Base-by-base conservation (phyloP, 1,284 basidiomycete species). In the Sanghuangporus weigelae region DNA sequence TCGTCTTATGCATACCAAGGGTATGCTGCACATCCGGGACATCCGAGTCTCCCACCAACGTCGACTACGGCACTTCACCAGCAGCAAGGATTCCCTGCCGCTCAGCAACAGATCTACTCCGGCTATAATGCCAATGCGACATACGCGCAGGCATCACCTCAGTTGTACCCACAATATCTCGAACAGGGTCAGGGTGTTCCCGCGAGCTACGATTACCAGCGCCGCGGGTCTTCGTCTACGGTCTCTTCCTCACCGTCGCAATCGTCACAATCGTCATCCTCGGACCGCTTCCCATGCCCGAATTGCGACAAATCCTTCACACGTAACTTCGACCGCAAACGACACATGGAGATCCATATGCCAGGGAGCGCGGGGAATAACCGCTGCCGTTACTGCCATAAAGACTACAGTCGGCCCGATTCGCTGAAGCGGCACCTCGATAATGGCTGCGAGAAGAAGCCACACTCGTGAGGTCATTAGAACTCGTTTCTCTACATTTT, bases 311-410 rank as follows among this genome's bases (percentile, higher is more conserved):
- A 87, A 73, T 86, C 87, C 19, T 92, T 92, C 73, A 88, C 86
- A 44, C 83, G 89, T 63, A 81, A 86, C 63, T 88, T 91, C 73
- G 89, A 92, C 73, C 82, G 87, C 68, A 89, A 90, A 75, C 81
- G 89, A 65, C 89, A 92, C 75, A 82, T 84, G 67, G 87, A 90
- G 74, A 88, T 85, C n/a, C 86, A 89, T 69, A 87, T 90, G 69
- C 77, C 83, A 59, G 70, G 82, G 31, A 78, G 79, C 19, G 84
- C 85, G 50, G 78, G 84, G 61, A 74, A 81, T 63, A 87, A 91
- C 71, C 79, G 78, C 59, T 91, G 89, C 74, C 80, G 79, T 35
- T 84, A 78, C 71, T 92, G 89, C 74, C 78, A 80, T 67, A 90
- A 89, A 73, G 84, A 84, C 69, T 91, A 91, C 72, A 88, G 86